phyloP scores from a whole-genome alignment of 768 basidiomycete species.

The Serendipita vermifera region DNA sequence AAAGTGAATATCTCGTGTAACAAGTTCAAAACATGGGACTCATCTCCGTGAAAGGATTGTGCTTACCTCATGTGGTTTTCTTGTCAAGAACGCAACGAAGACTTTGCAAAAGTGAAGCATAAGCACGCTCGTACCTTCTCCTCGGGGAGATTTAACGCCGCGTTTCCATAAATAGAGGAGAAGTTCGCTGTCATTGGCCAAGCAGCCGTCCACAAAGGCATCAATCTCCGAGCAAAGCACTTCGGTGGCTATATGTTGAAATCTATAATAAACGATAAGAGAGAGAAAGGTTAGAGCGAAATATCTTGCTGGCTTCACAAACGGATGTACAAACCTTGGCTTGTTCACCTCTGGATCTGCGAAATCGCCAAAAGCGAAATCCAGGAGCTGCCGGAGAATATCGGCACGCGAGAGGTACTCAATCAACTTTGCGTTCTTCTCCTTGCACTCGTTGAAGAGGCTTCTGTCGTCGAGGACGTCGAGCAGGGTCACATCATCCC shows the following conservation, averaged over 20 bases:
- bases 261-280: constrained; percentile 35
- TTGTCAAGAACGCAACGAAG: constrained; percentile 74
- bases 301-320: constrained; percentile 13
- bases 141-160: constrained; percentile 56
- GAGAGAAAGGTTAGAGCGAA: constrained; percentile 8
- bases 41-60: background rate
- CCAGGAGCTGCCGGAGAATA: constrained; percentile 65
- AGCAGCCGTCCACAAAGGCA: constrained; percentile 83
- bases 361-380: constrained; percentile 78
- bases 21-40: background rate
- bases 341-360: constrained; percentile 64
- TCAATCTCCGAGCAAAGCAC: constrained; percentile 93
- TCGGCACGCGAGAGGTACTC: constrained; percentile 77
- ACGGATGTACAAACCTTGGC: constrained; percentile 54
- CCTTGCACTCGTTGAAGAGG: constrained; percentile 87
- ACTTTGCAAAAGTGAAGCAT: constrained; percentile 92
- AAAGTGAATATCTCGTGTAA: constrained; percentile 72
- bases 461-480: constrained; percentile 90
- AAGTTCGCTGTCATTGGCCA: constrained; percentile 55
- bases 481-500: constrained; percentile 80
- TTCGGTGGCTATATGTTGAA: constrained; percentile 86
- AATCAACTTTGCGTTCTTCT: constrained; percentile 79
- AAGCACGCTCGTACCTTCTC: constrained; percentile 51
- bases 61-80: constrained; percentile 61
- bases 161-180: constrained; percentile 87